These are phyloP conservation scores for Candolleomyces eurysporus DNA, from an alignment of 768 basidiomycete species.

Conservation along the genomic window DNA sequence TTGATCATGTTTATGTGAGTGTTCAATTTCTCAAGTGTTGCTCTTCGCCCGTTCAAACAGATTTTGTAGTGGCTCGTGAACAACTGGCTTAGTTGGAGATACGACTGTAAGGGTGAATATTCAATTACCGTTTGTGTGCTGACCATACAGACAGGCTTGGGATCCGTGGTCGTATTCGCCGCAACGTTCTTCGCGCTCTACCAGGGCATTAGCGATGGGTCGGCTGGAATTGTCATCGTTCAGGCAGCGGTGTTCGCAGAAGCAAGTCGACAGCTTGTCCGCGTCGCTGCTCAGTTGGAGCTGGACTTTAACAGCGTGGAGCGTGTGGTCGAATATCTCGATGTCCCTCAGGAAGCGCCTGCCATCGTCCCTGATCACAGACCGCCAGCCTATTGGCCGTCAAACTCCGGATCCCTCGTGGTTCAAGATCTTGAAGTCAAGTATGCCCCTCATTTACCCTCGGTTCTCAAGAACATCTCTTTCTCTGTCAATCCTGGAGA, in stretches of 20 bases:
- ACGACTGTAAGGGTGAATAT: conserved; percentile 53
- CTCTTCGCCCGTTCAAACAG: neutral
- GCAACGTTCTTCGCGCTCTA: conserved; percentile 69
- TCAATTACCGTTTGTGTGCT: neutral
- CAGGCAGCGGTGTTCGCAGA: conserved; percentile 70
- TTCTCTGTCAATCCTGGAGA: conserved; percentile 60
- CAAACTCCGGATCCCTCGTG: conserved; percentile 51
- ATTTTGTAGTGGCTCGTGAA: conserved; percentile 60
- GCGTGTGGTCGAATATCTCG: conserved; percentile 68
- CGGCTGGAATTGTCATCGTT: conserved; percentile 69
- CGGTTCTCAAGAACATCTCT: conserved; percentile 55
- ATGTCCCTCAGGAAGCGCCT: conserved; percentile 66
- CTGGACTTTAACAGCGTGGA: conserved; percentile 76
- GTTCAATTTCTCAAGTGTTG: conserved; percentile 6
- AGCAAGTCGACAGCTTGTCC: conserved; percentile 63
- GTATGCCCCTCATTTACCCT: conserved; percentile 62
- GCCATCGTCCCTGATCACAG: conserved; percentile 51
- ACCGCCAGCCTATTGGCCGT: conserved; percentile 76
- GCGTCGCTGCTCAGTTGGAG: conserved; percentile 68
- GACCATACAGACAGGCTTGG: conserved; percentile 43
- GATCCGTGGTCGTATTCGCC: conserved; percentile 66
- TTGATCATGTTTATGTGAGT: conserved; percentile 69
- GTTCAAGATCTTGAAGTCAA: conserved; percentile 59
- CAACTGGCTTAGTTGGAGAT: conserved; percentile 71
- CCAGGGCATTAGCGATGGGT: conserved; percentile 54